phyloP scores from a whole-genome alignment of 768 basidiomycete species.

The Pluteus cervinus region DNA sequence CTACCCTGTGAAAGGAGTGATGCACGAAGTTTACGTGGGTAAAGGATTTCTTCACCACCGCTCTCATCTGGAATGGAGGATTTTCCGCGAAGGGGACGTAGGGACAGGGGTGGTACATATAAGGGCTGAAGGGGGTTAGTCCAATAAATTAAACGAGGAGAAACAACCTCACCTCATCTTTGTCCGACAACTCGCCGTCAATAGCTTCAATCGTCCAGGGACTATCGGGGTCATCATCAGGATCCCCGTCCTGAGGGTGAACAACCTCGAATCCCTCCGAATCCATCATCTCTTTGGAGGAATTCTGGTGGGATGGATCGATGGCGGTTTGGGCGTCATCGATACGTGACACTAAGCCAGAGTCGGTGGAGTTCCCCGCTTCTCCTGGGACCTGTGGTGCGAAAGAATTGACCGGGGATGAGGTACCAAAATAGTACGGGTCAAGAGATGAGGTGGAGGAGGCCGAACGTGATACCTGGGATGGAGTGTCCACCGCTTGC shows the following conservation, averaged over 20 bases:
- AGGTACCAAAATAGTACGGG: conserved; percentile 81
- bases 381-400: too few species aligned
- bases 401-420: too few species aligned
- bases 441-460: conserved; percentile 81
- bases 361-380: too few species aligned
- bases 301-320: too few species aligned
- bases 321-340: conserved; percentile 74
- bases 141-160: conserved; percentile 8
- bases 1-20: conserved; percentile 22
- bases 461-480: conserved; percentile 56
- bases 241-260: conserved; percentile 26
- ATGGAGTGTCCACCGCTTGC: conserved; percentile 13
- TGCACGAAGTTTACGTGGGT: conserved; percentile 57
- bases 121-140: conserved; percentile 25
- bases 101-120: conserved; percentile 36
- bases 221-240: conserved; percentile 64
- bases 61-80: conserved; percentile 78
- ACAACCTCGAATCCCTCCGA: conserved; percentile 38
- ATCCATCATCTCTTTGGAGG: too few species aligned
- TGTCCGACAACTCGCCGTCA: conserved; percentile 71
- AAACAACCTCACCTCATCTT: conserved; percentile 49
- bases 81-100: conserved; percentile 49
- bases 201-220: conserved; percentile 88
- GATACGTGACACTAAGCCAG: too few species aligned
- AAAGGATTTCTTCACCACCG: conserved; percentile 86